A percentile compares a stretch with the other conserved stretches of the same genome.
Conservation (phyloP, 495 filamentous ascomycete species). For the Xylaria curta region DNA sequence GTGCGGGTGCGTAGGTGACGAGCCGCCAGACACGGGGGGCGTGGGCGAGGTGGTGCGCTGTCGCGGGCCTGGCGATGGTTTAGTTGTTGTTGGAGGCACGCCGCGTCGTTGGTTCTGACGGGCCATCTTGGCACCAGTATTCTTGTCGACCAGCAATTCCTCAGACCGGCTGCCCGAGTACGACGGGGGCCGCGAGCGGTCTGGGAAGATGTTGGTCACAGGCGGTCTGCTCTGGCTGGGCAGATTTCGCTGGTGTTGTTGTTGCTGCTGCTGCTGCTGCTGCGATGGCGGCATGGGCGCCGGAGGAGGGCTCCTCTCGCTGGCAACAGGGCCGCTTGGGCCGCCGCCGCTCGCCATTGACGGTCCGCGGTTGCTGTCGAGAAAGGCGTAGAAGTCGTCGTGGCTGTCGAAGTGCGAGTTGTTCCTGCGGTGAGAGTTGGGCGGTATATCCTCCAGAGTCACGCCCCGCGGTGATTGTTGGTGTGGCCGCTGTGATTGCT, state of each 20-base stretch:
- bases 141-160: conserved; percentile 38
- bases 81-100: conserved; percentile 23
- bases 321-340: conserved; percentile 7
- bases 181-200: conserved; percentile 34
- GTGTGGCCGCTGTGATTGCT: conserved; percentile 11
- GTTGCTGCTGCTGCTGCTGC: conserved; percentile 33
- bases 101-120: conserved; percentile 39
- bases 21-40: conserved; percentile 30
- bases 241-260: conserved; percentile 36
- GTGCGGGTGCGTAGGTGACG: conserved; percentile 35
- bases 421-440: conserved; percentile 17
- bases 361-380: conserved; percentile 39
- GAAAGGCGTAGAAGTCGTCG: conserved; percentile 43
- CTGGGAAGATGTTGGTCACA: conserved; percentile 31
- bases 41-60: conserved; percentile 35
- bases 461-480: conserved; percentile 26
- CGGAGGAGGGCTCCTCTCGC: conserved; percentile 22
- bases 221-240: conserved; percentile 37
- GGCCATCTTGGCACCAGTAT: conserved; percentile 28
- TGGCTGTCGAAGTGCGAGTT: conserved; percentile 35
- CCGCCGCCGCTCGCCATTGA: conserved; percentile 7
- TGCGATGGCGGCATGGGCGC: conserved; percentile 25
- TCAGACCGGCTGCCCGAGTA: conserved; percentile 41
- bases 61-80: conserved; percentile 21
- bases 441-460: conserved; percentile 17